Conservation (phyloP, 164 flowering plant species). For the Pachysandra terminalis region DNA sequence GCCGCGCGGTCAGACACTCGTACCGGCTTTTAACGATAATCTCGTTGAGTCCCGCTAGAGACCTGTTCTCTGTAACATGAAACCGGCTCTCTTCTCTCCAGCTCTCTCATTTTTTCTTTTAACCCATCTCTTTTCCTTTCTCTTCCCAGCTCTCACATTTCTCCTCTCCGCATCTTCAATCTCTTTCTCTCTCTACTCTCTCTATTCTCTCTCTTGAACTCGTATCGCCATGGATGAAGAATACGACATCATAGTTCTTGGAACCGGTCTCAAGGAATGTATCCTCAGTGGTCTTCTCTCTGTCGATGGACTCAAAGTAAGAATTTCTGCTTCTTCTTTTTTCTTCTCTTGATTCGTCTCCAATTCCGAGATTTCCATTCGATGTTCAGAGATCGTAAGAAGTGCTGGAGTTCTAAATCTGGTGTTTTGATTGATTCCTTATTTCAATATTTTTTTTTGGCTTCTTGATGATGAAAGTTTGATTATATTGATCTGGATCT, state of each 20-base stretch:
- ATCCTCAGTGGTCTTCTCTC: conserved; percentile 36
- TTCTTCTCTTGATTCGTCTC: too few relatives aligned
- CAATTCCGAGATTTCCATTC: background rate
- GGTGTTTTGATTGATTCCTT: background rate
- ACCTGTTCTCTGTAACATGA: too few relatives aligned
- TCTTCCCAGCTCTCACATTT: background rate
- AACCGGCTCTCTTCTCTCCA: too few relatives aligned
- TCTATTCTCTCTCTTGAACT: background rate
- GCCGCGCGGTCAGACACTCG: too few relatives aligned
- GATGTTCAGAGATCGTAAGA: background rate
- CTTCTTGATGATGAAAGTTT: too few relatives aligned
- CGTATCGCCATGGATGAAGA: conserved; percentile 30
- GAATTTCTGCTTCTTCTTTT: background rate
- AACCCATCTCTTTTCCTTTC: background rate
- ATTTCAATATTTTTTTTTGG: too few relatives aligned
- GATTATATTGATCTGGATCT: background rate
- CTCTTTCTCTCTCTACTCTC: too few relatives aligned
- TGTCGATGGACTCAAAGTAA: conserved; percentile 29
- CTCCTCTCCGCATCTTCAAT: background rate
- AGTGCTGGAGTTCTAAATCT: background rate
- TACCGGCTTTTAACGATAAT: conserved; percentile 15
- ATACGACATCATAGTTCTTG: conserved; percentile 30
- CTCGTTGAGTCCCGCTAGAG: conserved; percentile 14
- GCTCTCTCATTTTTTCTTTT: background rate
- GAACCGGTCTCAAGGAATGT: conserved; percentile 34